Evolutionary conservation across 441 rosid species (phyloP).

Genomic region (Pelargonium australe): DNA sequence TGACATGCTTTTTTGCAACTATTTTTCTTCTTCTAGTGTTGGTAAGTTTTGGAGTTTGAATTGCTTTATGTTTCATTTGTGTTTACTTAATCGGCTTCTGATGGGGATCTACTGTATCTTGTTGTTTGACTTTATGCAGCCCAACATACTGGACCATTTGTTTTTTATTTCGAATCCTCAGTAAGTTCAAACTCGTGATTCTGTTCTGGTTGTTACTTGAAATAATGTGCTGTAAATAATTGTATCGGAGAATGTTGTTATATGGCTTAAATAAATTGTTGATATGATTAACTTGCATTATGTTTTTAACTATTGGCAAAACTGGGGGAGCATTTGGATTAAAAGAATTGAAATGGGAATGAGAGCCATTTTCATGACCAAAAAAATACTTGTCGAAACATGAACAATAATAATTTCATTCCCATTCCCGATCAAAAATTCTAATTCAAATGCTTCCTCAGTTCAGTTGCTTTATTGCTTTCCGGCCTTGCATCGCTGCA

Average conservation of each 20-base stretch:
- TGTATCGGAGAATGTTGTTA: not conserved
- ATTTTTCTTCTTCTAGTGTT: no score
- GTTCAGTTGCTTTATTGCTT: not conserved
- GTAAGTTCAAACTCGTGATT: slow-evolving; percentile 26
- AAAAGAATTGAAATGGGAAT: no score
- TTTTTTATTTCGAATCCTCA: slow-evolving; percentile 8
- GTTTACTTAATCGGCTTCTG: not conserved
- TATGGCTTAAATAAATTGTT: not conserved
- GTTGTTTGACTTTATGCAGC: slow-evolving; percentile 18
- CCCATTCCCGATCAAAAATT: no score
- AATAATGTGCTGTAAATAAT: not conserved
- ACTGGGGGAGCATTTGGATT: no score
- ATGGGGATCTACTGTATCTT: not conserved
- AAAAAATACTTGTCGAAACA: no score
- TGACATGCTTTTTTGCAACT: no score
- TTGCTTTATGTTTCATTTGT: not conserved
- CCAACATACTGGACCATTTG: not conserved
- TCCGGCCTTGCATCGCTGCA: not conserved
- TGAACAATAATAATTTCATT: no score
- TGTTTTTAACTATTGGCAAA: no score
- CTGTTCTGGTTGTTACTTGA: not conserved
- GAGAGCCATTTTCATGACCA: no score
- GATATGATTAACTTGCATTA: not conserved
- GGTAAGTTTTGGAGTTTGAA: no score
- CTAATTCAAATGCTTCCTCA: not conserved